Base-by-base conservation (phyloP, 2,329 filamentous ascomycete species). In the Hypoxylon sp. region DNA sequence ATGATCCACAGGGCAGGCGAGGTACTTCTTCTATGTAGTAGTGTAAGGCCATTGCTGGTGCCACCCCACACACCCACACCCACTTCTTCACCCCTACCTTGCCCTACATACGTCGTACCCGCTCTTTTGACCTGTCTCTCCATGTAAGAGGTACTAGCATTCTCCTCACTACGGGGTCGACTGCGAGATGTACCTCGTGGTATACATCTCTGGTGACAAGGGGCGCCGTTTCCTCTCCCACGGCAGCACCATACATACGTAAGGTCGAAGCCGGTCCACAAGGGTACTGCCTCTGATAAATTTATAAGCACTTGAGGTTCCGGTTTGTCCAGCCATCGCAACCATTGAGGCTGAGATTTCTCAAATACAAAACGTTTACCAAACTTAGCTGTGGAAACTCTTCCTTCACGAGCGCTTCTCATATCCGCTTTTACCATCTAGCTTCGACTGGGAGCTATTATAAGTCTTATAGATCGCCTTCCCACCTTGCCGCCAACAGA, bases 301-400 rank as follows among this genome's bases (percentile, higher is more conserved):
- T 70, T 76, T 75, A 75, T 75, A 76, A 76, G 72, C 68, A 62
- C 70, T 70, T 64, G 60, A 70, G 61, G 60, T 72, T 71, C 73
- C 71, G 71, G 31, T 65, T 70, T 68, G 67, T 72, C 71, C 73
- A 70, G 67, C 64, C 65, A 69, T 70, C 61, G 46, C 70, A 35
- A 63, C 55, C 67, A 54, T 70, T 75, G 74, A 76, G 75, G 73
- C 75, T 76, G 75, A 76, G 73, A 74, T 67, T 65, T 74, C 73
- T 72, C 66, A 58, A 65, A 70, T 74, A 70, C 69, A 70, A 64
- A 72, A 73, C 72, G 65, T 66, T 66, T 74, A 64, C 73, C 73
- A 74, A 67, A 74, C 72, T 65, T 70, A 71, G 65, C 54, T 70
- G 67, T 74, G 57, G 66, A 70, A 69, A 59, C 22, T 65, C 48